Base-by-base conservation (phyloP, 2,329 filamentous ascomycete genomes). In the Mollisia scopiformis region DNA sequence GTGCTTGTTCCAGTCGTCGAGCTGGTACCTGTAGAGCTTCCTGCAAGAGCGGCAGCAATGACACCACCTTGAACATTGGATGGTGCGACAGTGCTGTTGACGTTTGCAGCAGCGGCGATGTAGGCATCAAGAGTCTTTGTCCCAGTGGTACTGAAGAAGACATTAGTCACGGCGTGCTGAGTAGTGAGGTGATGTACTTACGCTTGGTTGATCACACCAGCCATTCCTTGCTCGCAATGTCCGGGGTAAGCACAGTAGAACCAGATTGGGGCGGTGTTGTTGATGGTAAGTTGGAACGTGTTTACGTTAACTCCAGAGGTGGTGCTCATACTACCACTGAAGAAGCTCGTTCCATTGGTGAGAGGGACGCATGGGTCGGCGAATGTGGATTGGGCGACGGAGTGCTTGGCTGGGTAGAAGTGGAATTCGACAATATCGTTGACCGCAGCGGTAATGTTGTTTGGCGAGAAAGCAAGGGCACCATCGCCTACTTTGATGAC, bases 361-460 rank as follows among this genome's bases (percentile, higher is more conserved):
- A 71, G 52, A 16, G 74, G 75, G 19, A 53, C 28, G 60, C 75
- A 77, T 7, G 75, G 75, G 2, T 61, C 63, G 16, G 64, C 67
- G 50, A 76, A 77, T 31, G 66, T 66, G 19, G 69, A 70, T 65
- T 78, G 74, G 2, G 75, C 77, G 43, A 85, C 75, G 19, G 78
- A 78, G 77, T 85, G 83, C 74, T 81, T 83, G 60, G 66, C 69
- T 8, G 82, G 78, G 63, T 78, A 79, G 76, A 81, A 86, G 68
- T 82, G 79, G 75, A 80, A 86, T 74, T 85, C 82, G 59, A 86
- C 71, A 3, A 81, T 64, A 62, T 84, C 81, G 61, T 82, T 83
- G 7, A 78, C 59, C 11, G 75, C 71, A 19, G 83, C 84, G 2
- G 76, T 77, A 41, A 84, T 74, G 64, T 77, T 79, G 62, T 80